Percentiles rank a stretch among this genome's conserved stretches.
phyloP scores from a whole-genome alignment of 805 yeast species.

The Teunomyces gatunensis region DNA sequence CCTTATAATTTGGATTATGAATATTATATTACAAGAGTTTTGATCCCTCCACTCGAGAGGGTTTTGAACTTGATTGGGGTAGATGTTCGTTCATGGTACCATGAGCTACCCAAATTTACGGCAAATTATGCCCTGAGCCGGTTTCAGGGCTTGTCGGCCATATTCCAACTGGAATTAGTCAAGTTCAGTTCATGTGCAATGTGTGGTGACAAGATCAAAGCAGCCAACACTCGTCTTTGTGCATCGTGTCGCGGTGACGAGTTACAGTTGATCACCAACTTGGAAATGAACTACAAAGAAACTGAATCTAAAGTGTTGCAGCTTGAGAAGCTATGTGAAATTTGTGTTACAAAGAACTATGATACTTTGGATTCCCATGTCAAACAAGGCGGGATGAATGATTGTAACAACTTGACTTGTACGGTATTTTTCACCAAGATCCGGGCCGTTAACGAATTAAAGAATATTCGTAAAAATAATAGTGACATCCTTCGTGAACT shows the following conservation, averaged over 20 bases:
- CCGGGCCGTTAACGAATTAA: constrained; percentile 30
- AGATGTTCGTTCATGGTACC: constrained; percentile 73
- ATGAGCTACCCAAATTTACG: constrained; percentile 53
- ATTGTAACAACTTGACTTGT: constrained; percentile 66
- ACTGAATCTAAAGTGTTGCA: constrained; percentile 11
- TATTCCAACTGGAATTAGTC: constrained; percentile 11
- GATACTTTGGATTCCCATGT: constrained; percentile 11
- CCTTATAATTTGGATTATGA: constrained; percentile 66
- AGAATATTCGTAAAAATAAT: background rate
- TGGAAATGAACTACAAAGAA: constrained; percentile 20
- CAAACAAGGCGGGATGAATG: constrained; percentile 8
- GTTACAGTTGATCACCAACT: constrained; percentile 29
- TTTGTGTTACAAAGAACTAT: constrained; percentile 20
- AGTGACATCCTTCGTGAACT: constrained; percentile 1
- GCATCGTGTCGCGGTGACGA: constrained; percentile 28
- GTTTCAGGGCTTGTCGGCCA: constrained; percentile 2
- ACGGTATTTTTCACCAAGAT: constrained; percentile 55
- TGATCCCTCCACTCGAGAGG: constrained; percentile 88
- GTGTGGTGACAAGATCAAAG: constrained; percentile 21
- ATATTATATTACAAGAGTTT: constrained; percentile 78
- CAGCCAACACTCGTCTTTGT: constrained; percentile 1
- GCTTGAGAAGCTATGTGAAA: constrained; percentile 15
- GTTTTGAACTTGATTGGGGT: constrained; percentile 82
- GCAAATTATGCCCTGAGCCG: constrained; percentile 2
- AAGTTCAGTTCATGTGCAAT: constrained; percentile 19